Base-by-base conservation (phyloP, 176 grass and related monocot genomes). In the Hsuehochloa calcarea region DNA sequence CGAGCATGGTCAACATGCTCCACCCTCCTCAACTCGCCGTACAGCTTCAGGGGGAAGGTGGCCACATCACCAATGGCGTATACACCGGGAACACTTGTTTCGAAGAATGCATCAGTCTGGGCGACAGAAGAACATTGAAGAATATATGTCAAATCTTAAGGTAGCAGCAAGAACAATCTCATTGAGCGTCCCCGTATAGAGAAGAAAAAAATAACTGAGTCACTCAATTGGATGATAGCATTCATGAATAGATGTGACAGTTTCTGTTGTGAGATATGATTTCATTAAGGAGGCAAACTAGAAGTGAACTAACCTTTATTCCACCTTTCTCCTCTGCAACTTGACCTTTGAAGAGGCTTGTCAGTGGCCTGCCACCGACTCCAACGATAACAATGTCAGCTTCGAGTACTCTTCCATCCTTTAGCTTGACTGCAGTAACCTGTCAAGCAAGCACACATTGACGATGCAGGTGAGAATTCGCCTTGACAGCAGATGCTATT, bases 1-100 rank as follows among this genome's bases (percentile, higher is more conserved):
- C 95, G 89, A 62, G 93, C 72, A 82, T 98, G 95, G 82, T 95
- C 93, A 2, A 98, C 95, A 43, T 98, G 95, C 86, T 98, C 95
- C 29, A 98, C 95, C 81, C 95, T 91, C 80, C 95, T 87, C 62
- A 77, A 15, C 17, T 98, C 95, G 12, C 84, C 68, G 72, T 93
- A 98, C 23, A 98, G 76, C 80, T 98, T 98, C 87, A 98, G 49
- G n/a, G 93, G 93, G 65, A 98, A 98, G 38, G 91, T 89, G 7
- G 95, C 95, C 79, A 98, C 93, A 39, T 98, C 95, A 50, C 93
- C 95, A 1, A 98, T 94, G 68, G 95, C 95, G 29, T 98, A 98
- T 20, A 98, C 95, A 7, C 89, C 91, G 10, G 87, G 72, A 46
- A 98, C 74, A 26, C 89, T 98, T 49, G 95, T 95, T 63, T 89